Evolutionary conservation across 2,329 filamentous ascomycete genomes (phyloP), one percentile per base, ranked within the genome.

Genomic region (Cadophora luteo-olivacea): DNA sequence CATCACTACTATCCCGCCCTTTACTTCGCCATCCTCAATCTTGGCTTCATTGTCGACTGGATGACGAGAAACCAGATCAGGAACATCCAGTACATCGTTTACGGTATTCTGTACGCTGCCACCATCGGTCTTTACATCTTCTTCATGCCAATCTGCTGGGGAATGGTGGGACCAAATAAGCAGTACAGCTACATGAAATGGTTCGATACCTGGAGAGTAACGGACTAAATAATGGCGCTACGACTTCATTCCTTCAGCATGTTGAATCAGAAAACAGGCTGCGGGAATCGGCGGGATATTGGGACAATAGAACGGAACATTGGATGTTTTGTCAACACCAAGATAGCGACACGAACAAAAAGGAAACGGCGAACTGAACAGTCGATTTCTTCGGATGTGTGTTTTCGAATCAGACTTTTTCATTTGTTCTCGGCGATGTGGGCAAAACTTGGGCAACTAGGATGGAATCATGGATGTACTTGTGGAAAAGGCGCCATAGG

Each of bases 1-100:
- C 96, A 99, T 81, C 96, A 99, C 84, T 99, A 99, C 85, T 99
- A 98, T 81, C 96, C 96, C 12, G 96, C 96, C 11, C 88, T 99
- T 12, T 99, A 98, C 84, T 99, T 98, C 80, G 94, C 96, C 75
- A 97, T 99, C 73, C 84, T 99, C 57, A 89, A 88, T 19, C 89
- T 94, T 70, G 95, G 94, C 65, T 99, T 99, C 86, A 87, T 94
- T 74, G 82, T 92, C 66, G 94, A 98, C 80, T 98, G 93, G 90
- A 84, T 90, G 71, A 88, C 93, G 58, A 86, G 90, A 72, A 89
- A 87, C 75, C 83, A 92, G 72, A 86, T 84, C 74, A 87, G 87
- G 77, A 82, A 80, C 52, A 76, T 93, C 36, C 89, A 92, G 80
- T 88, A 87, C 80, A 84, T 81, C 14, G 80, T 92, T n/a, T 97